A percentile compares a stretch with the other conserved stretches of the same genome.
Evolutionary conservation across 2,329 filamentous ascomycete species (phyloP).

Genomic region (Cladosporium sp.): DNA sequence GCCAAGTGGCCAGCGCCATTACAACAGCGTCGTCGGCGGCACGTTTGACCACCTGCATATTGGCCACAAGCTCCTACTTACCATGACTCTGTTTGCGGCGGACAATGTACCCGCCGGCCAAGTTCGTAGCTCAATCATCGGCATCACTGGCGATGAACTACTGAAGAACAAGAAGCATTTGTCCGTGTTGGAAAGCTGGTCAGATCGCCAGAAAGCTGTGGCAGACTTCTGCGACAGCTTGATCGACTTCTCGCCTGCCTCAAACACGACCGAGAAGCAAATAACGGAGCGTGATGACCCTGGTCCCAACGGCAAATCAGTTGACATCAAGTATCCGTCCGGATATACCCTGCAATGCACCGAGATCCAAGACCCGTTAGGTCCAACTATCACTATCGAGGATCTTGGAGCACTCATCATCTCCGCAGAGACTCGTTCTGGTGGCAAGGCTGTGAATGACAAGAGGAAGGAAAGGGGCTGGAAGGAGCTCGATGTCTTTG

Average conservation of each 20-base stretch:
- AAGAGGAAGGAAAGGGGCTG: slow-evolving; percentile 72
- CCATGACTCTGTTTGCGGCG: slow-evolving; percentile 73
- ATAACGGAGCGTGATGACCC: slow-evolving; percentile 38
- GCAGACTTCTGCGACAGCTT: slow-evolving; percentile 65
- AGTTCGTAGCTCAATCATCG: slow-evolving; percentile 50
- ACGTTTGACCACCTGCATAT: slow-evolving; percentile 96
- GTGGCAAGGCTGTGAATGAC: slow-evolving; percentile 82
- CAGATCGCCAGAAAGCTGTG: slow-evolving; percentile 63
- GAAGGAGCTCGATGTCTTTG: slow-evolving; percentile 71
- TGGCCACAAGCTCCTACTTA: slow-evolving; percentile 92
- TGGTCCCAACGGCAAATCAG: slow-evolving; percentile 49
- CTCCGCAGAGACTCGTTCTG: slow-evolving; percentile 79
- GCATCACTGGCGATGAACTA: slow-evolving; percentile 83
- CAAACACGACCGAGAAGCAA: slow-evolving; percentile 24
- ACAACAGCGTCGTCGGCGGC: slow-evolving; percentile 61
- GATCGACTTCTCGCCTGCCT: slow-evolving; percentile 47
- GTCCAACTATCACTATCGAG: slow-evolving; percentile 81
- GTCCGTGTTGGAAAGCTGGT: slow-evolving; percentile 76
- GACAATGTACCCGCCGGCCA: slow-evolving; percentile 38
- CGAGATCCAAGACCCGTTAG: slow-evolving; percentile 81
- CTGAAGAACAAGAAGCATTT: slow-evolving; percentile 86
- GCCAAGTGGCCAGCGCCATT: slow-evolving; percentile 39
- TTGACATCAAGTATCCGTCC: slow-evolving; percentile 56
- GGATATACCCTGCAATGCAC: slow-evolving; percentile 71
- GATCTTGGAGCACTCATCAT: slow-evolving; percentile 76